Evolutionary conservation across 306 rosid genomes (phyloP).

Genomic region (Prunus mira): DNA sequence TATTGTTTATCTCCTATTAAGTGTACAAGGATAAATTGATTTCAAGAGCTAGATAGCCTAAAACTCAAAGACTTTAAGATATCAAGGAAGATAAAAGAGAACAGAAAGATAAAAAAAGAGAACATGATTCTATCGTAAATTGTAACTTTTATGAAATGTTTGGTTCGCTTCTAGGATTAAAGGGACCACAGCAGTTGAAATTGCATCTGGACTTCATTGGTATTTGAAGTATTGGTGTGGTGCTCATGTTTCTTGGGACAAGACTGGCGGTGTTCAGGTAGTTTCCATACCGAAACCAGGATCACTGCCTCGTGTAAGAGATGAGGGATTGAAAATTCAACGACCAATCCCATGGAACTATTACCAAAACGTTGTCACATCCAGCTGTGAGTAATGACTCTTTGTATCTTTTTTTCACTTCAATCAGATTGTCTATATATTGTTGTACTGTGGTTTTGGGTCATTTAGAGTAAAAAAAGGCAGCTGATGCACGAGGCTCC

Average conservation of each 20-base stretch:
- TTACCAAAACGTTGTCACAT: conserved; percentile 96
- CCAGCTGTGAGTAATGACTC: conserved; percentile 72
- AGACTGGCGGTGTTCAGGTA: conserved; percentile 83
- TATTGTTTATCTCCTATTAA: not conserved
- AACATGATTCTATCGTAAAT: not conserved
- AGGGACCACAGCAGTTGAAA: conserved; percentile 88
- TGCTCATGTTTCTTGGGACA: conserved; percentile 92
- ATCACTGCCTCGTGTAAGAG: conserved; percentile 65
- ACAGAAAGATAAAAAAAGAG: not conserved
- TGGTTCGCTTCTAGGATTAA: conserved; percentile 47
- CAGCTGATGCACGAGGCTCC: not conserved
- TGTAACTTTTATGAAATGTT: conserved; percentile 1
- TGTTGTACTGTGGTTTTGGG: not conserved
- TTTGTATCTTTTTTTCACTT: conserved; percentile 4
- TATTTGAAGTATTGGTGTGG: conserved; percentile 90
- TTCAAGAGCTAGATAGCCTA: not conserved
- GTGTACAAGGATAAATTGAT: not conserved
- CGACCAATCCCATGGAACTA: conserved; percentile 91
- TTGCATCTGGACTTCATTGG: conserved; percentile 91
- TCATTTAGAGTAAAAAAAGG: not conserved
- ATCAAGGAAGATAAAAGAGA: not conserved
- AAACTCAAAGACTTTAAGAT: not conserved
- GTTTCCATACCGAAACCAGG: conserved; percentile 79
- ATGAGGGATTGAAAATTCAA: conserved; percentile 54
- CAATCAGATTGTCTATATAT: not conserved